Conservation (phyloP, 176 grass and related monocot species). For the Rhynchospora tenuis region DNA sequence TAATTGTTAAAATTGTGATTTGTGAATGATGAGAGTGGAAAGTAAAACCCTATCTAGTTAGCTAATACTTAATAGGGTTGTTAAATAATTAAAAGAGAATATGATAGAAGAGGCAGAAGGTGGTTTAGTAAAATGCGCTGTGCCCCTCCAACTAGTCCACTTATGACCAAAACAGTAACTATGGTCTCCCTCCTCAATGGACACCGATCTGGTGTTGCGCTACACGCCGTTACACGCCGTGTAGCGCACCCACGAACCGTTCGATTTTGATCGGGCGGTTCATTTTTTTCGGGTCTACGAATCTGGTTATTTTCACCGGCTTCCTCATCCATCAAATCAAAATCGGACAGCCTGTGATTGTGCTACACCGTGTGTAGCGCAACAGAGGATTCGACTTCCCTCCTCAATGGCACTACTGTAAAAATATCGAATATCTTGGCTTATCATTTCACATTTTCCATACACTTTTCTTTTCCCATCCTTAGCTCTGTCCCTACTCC, state of each 20-base stretch:
- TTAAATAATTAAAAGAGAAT: not conserved
- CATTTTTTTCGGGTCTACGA: too few relatives aligned
- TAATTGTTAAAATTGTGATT: not conserved
- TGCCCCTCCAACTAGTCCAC: not conserved
- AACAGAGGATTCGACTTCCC: too few relatives aligned
- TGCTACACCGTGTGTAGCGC: too few relatives aligned
- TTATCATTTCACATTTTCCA: not conserved
- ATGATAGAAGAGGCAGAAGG: not conserved
- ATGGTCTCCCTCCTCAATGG: not conserved
- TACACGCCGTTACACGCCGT: too few relatives aligned
- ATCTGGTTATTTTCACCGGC: too few relatives aligned
- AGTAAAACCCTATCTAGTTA: not conserved
- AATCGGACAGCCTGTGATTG: too few relatives aligned
- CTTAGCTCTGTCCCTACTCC: not conserved
- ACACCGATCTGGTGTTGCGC: too few relatives aligned
- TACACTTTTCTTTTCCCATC: not conserved
- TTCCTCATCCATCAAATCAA: too few relatives aligned
- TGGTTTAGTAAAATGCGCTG: not conserved
- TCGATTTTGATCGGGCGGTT: too few relatives aligned
- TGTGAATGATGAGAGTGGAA: not conserved
- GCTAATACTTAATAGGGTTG: not conserved
- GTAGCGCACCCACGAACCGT: too few relatives aligned
- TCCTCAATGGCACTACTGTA: not conserved
- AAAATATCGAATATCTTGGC: not conserved
- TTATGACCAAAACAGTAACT: not conserved